Percentiles rank a stretch among this genome's conserved stretches.
Conservation (phyloP, 2,329 filamentous ascomycete species). For the Grosmannia clavigera region DNA sequence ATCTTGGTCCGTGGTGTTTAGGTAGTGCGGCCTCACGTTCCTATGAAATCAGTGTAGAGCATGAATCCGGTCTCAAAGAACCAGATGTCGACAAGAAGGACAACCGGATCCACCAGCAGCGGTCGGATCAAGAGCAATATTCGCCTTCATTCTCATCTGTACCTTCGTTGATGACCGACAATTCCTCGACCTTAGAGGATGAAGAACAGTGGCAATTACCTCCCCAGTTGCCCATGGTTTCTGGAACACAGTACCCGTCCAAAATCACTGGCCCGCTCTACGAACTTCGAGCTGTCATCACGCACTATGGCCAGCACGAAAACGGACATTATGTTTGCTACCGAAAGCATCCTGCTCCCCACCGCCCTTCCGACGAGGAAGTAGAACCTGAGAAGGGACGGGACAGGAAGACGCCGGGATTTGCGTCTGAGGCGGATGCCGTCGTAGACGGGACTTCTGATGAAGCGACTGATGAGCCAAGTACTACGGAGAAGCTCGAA, state of each 20-base stretch:
- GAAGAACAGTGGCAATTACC: slow-evolving; percentile 60
- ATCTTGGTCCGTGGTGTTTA: slow-evolving; percentile 76
- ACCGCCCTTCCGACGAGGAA: slow-evolving; percentile 7
- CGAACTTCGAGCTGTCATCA: slow-evolving; percentile 70
- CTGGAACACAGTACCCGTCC: slow-evolving; percentile 37
- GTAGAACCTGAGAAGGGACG: slow-evolving; percentile 9
- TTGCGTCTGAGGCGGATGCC: neutral
- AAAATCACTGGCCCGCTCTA: slow-evolving; percentile 51
- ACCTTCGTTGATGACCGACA: neutral
- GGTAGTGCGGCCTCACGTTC: slow-evolving; percentile 37
- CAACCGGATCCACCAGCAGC: neutral
- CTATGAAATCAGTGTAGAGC: slow-evolving; percentile 13
- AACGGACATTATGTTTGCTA: slow-evolving; percentile 96
- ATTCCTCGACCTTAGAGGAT: slow-evolving; percentile 9
- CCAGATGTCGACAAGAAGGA: neutral
- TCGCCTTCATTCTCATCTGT: slow-evolving; percentile 2
- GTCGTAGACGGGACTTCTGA: neutral
- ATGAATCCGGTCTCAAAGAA: neutral
- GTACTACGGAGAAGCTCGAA: neutral
- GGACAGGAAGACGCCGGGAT: neutral
- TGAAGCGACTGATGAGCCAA: neutral
- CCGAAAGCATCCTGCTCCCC: slow-evolving; percentile 46
- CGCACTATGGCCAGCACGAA: slow-evolving; percentile 82
- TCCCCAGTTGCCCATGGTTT: slow-evolving; percentile 62
- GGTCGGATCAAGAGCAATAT: neutral